phyloP scores from a whole-genome alignment of 371 early-diverging fungal genomes.

The Syncephalastrum contaminatum region DNA sequence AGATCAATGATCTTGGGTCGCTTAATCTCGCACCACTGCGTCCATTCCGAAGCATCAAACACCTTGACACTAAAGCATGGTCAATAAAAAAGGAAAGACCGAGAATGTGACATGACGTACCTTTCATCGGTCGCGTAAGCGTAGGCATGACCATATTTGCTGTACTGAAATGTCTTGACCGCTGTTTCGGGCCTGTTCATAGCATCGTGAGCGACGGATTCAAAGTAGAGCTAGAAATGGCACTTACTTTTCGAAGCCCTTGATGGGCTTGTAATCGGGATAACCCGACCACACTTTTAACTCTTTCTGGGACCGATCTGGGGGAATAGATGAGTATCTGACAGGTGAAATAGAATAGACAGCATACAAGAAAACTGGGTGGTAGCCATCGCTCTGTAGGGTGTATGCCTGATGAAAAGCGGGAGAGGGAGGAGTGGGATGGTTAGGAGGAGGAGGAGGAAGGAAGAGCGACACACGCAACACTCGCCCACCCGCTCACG shows the following conservation, averaged over 20 bases:
- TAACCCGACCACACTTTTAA: conserved; percentile 64
- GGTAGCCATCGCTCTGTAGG: conserved; percentile 9
- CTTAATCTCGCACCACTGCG: conserved; percentile 64
- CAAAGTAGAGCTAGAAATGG: not conserved
- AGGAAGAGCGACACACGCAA: conserved; percentile 1
- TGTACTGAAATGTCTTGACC: conserved; percentile 75
- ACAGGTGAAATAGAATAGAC: not conserved
- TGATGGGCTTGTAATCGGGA: conserved; percentile 51
- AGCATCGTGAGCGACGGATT: not conserved
- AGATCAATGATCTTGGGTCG: conserved; percentile 77
- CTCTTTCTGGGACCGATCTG: conserved; percentile 70
- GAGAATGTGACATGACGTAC: conserved; percentile 29
- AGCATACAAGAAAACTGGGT: conserved; percentile 59
- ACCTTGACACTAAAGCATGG: conserved; percentile 61
- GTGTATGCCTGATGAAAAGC: conserved; percentile 1
- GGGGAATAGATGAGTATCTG: not conserved
- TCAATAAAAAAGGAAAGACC: not conserved
- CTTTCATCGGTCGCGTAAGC: conserved; percentile 74
- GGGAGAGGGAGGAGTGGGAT: conserved; percentile 3
- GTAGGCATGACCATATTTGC: conserved; percentile 76
- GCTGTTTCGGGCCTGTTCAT: conserved; percentile 57
- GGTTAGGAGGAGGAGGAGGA: not conserved
- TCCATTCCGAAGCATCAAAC: conserved; percentile 64
- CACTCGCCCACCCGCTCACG: not conserved
- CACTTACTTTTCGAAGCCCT: conserved; percentile 51